Evolutionary conservation across 148 eudicot genomes (phyloP), one percentile per base, ranked within the genome.

Genomic region (Bassia scoparia): DNA sequence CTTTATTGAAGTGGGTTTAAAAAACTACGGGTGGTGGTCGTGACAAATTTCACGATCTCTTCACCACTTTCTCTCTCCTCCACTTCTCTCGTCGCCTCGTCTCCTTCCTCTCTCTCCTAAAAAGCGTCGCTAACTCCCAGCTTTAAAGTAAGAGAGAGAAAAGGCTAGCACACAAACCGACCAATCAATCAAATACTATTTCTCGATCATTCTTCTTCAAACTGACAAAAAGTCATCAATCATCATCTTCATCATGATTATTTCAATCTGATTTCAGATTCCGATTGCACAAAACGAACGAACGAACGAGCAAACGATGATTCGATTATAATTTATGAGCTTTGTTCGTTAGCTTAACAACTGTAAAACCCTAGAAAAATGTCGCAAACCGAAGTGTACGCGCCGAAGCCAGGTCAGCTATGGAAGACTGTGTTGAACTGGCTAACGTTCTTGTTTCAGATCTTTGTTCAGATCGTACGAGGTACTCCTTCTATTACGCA

Each of bases 401-500:
- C 96, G 72, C 91, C 97, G 52, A 85, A 87, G 69, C 83, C 87
- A 17, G 68, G 86, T 41, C 96, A 95, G 61, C 77, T 90, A 53
- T 95, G 94, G 97, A 81, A 83, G 68, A 83, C 99, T 16, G 84
- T 95, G 60, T 38, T 92, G 50, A 92, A 92, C 80, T 96, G 99
- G 97, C 52, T 96, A 38, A 79, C 89, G 37, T 96, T 96, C 75
- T 74, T 96, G 77, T 88, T 92, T 53, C 97, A 96, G 89, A 92
- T 96, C 87, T 95, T 96, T 48, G 81, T 86, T 18, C 99, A 96
- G 89, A 87, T 96, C 77, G 73, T 95, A 21, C 78, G 88, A 13
- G 94, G 94, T 3, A 84, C 97, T 29, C 98, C 98, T 26, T 89
- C 93, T 43, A 29, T 88, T 15, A 79, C 83, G 37, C 90, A 90